Percentiles rank a stretch among this genome's conserved stretches.
phyloP scores from a whole-genome alignment of 768 basidiomycete species.

The Rhodotorula paludigena region DNA sequence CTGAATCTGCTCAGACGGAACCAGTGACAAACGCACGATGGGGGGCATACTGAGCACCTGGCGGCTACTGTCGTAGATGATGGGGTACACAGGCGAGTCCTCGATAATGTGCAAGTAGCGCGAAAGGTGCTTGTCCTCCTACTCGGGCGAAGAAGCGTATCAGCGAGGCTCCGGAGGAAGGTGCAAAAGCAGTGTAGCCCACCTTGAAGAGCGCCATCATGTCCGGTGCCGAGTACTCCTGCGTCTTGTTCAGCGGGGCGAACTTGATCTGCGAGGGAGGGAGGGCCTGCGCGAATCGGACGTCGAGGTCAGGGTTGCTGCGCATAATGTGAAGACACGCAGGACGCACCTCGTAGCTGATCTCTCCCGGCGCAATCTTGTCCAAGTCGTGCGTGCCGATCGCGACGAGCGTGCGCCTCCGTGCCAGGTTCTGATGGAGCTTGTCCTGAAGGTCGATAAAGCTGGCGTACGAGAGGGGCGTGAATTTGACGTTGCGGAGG shows the following conservation, averaged over 20 bases:
- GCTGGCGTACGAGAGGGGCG: conserved; percentile 79
- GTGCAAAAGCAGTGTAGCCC: conserved; percentile 37
- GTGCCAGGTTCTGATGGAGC: conserved; percentile 90
- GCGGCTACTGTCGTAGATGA: conserved; percentile 88
- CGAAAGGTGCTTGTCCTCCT: conserved; percentile 88
- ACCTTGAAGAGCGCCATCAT: conserved; percentile 94
- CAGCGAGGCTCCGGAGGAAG: neutral
- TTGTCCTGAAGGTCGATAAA: conserved; percentile 99
- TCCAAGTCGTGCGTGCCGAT: conserved; percentile 98
- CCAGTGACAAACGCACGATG: conserved; percentile 51
- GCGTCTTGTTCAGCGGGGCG: conserved; percentile 71
- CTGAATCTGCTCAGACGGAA: neutral
- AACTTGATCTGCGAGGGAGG: conserved; percentile 88
- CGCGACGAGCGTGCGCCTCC: conserved; percentile 81
- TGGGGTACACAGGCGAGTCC: conserved; percentile 91
- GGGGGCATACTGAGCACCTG: conserved; percentile 93
- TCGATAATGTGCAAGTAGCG: conserved; percentile 87
- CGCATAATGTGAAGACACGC: neutral
- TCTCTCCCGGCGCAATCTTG: conserved; percentile 58
- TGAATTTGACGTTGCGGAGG: conserved; percentile 83
- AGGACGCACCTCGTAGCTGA: conserved; percentile 37
- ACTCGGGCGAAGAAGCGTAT: conserved; percentile 2
- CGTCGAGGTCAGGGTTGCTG: neutral
- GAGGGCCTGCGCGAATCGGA: conserved; percentile 44
- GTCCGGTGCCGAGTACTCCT: conserved; percentile 77